Conservation (phyloP, 2,329 filamentous ascomycete species). For the Cercospora zeina region DNA sequence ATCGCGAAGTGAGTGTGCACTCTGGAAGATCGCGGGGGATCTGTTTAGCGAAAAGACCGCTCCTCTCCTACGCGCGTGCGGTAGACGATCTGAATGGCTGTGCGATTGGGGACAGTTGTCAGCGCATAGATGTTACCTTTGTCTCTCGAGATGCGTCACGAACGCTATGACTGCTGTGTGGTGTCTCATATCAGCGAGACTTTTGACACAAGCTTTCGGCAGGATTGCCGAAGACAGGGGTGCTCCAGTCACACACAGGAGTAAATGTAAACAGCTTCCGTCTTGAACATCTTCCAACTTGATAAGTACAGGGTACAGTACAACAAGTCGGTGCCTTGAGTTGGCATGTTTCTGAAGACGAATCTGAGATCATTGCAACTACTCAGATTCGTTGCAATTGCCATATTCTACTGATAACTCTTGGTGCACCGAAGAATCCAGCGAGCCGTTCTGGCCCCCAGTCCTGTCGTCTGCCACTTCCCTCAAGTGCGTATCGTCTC, state of each 20-base stretch:
- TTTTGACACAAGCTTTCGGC: slow-evolving; percentile 15
- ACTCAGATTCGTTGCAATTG: too few relatives aligned
- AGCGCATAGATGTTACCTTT: neutral
- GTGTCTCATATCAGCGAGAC: slow-evolving; percentile 5
- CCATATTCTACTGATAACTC: too few relatives aligned
- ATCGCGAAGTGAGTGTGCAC: slow-evolving; percentile 16
- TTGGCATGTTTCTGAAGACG: neutral
- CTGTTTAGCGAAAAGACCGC: neutral
- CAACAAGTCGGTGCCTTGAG: slow-evolving; percentile 24
- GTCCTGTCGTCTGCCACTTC: too few relatives aligned
- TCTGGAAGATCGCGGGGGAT: neutral
- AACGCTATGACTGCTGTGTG: slow-evolving; percentile 14
- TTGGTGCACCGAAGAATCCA: too few relatives aligned
- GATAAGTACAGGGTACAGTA: slow-evolving; percentile 19
- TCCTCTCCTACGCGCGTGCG: neutral
- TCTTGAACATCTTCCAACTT: slow-evolving; percentile 32
- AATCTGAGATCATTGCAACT: too few relatives aligned
- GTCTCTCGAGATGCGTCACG: slow-evolving; percentile 8
- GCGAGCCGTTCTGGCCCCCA: too few relatives aligned
- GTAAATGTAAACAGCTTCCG: slow-evolving; percentile 33
- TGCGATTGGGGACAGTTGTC: neutral
- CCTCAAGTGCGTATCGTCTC: too few relatives aligned
- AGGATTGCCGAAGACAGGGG: slow-evolving; percentile 9
- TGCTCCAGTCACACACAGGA: slow-evolving; percentile 32
- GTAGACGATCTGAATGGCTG: slow-evolving; percentile 43